Conservation (phyloP, 169 alveolate genomes). For the Plasmodium cynomolgi region DNA sequence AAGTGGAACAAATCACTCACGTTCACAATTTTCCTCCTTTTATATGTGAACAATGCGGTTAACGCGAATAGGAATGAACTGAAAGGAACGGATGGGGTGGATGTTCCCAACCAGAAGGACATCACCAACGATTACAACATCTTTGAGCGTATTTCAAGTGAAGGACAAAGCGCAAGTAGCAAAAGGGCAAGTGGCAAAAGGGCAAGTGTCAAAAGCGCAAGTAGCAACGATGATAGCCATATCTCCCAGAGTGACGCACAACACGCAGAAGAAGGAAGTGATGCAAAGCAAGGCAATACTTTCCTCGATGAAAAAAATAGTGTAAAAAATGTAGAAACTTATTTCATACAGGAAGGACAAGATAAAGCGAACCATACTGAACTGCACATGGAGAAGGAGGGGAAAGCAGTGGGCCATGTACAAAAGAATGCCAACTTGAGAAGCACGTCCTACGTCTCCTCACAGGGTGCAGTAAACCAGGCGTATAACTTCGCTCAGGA, state of each 20-base stretch:
- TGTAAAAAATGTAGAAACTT: background rate
- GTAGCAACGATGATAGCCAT: background rate
- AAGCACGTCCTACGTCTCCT: background rate
- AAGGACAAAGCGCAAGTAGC: background rate
- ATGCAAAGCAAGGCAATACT: background rate
- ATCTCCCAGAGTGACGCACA: background rate
- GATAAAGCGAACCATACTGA: conserved; percentile 1
- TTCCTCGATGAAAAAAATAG: background rate
- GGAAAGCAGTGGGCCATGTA: background rate
- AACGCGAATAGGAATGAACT: background rate
- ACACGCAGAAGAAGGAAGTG: background rate
- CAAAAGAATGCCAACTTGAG: background rate
- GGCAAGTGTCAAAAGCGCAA: background rate
- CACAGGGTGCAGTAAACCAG: background rate
- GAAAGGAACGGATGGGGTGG: background rate
- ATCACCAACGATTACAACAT: background rate
- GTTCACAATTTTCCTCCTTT: conserved; percentile 2
- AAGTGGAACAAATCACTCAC: conserved; percentile 22
- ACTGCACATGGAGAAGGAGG: background rate
- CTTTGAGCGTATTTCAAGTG: background rate
- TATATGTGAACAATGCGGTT: conserved; percentile 23
- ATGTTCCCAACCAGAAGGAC: background rate
- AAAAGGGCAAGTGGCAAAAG: background rate
- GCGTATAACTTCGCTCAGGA: background rate
- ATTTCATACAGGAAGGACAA: conserved; percentile 5